Conservation (phyloP, 345 rosid genomes). For the Carallia brachiata region DNA sequence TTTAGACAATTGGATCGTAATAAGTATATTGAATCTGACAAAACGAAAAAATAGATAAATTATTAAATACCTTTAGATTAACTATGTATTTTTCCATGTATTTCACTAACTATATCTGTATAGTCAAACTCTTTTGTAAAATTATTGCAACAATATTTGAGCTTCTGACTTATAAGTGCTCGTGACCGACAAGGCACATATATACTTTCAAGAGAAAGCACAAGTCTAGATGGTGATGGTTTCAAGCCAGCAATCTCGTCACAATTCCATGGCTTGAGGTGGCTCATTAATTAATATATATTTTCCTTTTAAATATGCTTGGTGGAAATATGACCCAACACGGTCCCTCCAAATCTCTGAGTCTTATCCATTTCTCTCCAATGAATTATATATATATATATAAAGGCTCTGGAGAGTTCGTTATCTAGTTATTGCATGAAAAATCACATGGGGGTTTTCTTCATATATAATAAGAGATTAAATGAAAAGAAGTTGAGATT, state of each 20-base stretch:
- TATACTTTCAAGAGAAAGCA: neutral
- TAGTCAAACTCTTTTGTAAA: no score
- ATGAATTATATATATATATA: neutral
- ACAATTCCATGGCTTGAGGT: neutral
- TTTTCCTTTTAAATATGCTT: neutral
- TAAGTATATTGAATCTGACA: no score
- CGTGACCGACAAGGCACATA: neutral
- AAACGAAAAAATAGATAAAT: no score
- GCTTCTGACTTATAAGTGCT: neutral
- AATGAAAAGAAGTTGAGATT: neutral
- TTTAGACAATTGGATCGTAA: no score
- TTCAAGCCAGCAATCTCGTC: neutral
- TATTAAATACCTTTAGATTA: no score
- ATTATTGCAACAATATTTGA: neutral
- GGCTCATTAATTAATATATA: no score
- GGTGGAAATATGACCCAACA: constrained; percentile 23
- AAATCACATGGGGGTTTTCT: neutral
- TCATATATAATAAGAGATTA: neutral
- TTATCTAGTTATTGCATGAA: no score
- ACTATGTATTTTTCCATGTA: no score
- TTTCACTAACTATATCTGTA: no score
- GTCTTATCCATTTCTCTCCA: neutral
- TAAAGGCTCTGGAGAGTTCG: no score
- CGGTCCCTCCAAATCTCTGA: constrained; percentile 6
- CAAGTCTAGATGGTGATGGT: neutral